Conservation (phyloP, 768 basidiomycete species). For the Chalciporus sphaerocephalus region DNA sequence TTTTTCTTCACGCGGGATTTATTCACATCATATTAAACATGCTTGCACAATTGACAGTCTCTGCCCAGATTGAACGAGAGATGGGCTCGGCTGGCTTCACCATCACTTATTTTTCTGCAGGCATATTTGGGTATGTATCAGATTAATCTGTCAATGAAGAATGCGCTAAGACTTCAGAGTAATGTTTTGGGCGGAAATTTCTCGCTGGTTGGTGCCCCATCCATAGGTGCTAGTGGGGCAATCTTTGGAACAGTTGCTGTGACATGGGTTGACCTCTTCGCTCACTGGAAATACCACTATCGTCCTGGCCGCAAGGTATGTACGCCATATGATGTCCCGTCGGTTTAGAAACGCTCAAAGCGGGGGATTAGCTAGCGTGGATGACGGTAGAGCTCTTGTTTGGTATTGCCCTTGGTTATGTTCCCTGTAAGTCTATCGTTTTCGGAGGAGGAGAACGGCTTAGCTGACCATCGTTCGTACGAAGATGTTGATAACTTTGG, state of each 20-base stretch:
- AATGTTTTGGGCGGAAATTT: conserved; percentile 94
- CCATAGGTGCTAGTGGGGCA: conserved; percentile 89
- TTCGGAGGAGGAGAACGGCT: background rate
- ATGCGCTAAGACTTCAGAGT: conserved; percentile 32
- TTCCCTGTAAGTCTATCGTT: conserved; percentile 58
- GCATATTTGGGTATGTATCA: conserved; percentile 78
- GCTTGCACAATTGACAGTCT: conserved; percentile 77
- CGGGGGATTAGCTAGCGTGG: conserved; percentile 57
- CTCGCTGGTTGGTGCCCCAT: conserved; percentile 80
- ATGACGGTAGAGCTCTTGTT: conserved; percentile 85
- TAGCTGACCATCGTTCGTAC: conserved; percentile 16
- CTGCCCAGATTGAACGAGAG: conserved; percentile 84
- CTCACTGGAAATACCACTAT: conserved; percentile 90
- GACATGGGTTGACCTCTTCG: conserved; percentile 83
- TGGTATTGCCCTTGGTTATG: conserved; percentile 79
- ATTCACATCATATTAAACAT: conserved; percentile 91
- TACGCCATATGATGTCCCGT: background rate
- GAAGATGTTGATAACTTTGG: conserved; percentile 88
- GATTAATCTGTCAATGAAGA: background rate
- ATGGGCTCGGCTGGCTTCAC: conserved; percentile 88
- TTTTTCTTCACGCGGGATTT: conserved; percentile 94
- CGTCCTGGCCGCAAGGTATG: conserved; percentile 73
- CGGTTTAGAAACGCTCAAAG: background rate
- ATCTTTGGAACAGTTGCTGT: conserved; percentile 86
- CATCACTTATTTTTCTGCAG: conserved; percentile 83